Conservation (phyloP, 202 grass and related monocot genomes). For the Elaeis oleifera region DNA sequence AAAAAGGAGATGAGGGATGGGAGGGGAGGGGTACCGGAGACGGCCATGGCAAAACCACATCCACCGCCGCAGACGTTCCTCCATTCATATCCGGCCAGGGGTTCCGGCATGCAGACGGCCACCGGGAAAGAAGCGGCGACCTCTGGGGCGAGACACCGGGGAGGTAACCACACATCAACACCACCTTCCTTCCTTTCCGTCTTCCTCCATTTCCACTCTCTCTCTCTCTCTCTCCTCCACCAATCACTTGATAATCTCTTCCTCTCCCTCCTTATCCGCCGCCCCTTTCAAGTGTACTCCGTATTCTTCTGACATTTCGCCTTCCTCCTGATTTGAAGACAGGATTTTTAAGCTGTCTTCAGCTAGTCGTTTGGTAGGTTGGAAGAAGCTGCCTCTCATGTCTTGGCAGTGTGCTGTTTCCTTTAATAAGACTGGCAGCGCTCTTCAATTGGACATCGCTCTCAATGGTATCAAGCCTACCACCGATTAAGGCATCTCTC, state of each 20-base stretch:
- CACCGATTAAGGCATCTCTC: too few relatives aligned
- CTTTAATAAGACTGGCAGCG: too few relatives aligned
- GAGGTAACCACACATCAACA: constrained; percentile 97
- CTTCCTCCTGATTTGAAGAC: not conserved
- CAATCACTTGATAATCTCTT: constrained; percentile 50
- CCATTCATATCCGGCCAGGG: constrained; percentile 49
- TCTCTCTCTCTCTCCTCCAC: constrained; percentile 9
- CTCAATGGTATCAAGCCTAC: too few relatives aligned
- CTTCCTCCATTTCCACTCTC: constrained; percentile 23
- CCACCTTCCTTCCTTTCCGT: constrained; percentile 37
- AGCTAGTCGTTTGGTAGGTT: too few relatives aligned
- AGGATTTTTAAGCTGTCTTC: too few relatives aligned
- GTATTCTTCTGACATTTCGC: not conserved
- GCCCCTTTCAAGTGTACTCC: not conserved
- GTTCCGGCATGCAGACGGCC: constrained; percentile 49
- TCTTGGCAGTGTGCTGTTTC: too few relatives aligned
- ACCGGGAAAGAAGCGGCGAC: constrained; percentile 78
- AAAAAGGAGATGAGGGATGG: constrained; percentile 2
- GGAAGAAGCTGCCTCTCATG: too few relatives aligned
- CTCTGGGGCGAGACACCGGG: constrained; percentile 79
- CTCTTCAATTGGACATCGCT: too few relatives aligned
- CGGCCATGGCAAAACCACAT: constrained; percentile 91
- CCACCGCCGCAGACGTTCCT: constrained; percentile 79
- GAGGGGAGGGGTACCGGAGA: constrained; percentile 51
- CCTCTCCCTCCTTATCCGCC: constrained; percentile 6